phyloP scores from a whole-genome alignment of 1,284 basidiomycete species.

The Stygiomarasmius scandens region DNA sequence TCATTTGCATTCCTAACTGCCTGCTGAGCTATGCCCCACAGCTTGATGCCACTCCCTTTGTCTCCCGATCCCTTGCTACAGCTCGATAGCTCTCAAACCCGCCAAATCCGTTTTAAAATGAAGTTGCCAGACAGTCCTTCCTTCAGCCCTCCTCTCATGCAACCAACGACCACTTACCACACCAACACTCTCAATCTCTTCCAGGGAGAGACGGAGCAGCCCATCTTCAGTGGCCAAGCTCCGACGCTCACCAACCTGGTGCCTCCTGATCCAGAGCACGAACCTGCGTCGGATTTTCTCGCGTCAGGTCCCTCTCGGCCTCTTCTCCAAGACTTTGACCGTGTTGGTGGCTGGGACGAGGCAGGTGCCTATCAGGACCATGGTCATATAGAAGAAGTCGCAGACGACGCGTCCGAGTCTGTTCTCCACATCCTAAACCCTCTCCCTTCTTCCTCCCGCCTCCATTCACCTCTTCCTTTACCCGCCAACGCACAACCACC shows the following conservation, averaged over 20 bases:
- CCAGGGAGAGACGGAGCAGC: conserved; percentile 4
- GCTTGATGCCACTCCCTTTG: too few species aligned
- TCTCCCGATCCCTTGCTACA: neutral
- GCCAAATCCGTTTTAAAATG: neutral
- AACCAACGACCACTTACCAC: conserved; percentile 11
- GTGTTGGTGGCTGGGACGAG: conserved; percentile 12
- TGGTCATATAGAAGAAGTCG: conserved; percentile 8
- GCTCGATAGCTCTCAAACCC: neutral
- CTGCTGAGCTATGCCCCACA: too few species aligned
- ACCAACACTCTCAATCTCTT: conserved; percentile 14
- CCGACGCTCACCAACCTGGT: conserved; percentile 12
- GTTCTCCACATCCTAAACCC: neutral
- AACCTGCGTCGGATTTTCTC: neutral
- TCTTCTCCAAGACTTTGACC: conserved; percentile 4
- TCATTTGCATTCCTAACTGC: too few species aligned
- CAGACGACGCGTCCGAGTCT: neutral
- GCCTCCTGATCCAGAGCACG: conserved; percentile 2
- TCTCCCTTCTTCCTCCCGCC: neutral
- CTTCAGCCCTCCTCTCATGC: neutral
- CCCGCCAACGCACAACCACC: conserved; percentile 3
- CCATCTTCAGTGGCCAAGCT: conserved; percentile 1
- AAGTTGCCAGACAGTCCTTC: neutral
- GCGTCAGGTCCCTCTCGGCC: neutral
- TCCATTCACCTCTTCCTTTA: neutral
- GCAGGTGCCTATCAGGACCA: conserved; percentile 1